A percentile compares a stretch with the other conserved stretches of the same genome.
These are phyloP conservation scores for Pyrus bretschneideri DNA, from an alignment of 306 rosid genomes.

Conservation along the genomic window DNA sequence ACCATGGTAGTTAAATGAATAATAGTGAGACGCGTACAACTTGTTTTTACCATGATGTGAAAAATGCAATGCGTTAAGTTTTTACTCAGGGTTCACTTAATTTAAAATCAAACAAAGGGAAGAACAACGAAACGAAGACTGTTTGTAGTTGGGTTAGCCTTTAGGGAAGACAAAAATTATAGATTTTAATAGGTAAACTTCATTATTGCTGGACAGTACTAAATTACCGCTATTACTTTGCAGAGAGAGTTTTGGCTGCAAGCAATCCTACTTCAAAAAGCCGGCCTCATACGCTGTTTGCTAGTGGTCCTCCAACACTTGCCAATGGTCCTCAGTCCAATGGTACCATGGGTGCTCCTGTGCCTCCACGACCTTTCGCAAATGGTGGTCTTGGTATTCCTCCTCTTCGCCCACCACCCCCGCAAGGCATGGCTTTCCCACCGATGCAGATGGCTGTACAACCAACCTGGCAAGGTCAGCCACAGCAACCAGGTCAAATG, in stretches of 20 bases:
- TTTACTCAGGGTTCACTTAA: too few relatives aligned
- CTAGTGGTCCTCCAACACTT: constrained; percentile 90
- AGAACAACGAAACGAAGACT: too few relatives aligned
- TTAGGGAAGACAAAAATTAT: too few relatives aligned
- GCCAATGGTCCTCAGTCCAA: constrained; percentile 60
- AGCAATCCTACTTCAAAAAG: constrained; percentile 90
- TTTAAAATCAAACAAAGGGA: too few relatives aligned
- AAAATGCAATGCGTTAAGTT: too few relatives aligned
- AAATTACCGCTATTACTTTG: constrained; percentile 11
- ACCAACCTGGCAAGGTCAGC: constrained; percentile 71
- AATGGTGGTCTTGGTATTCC: constrained; percentile 65
- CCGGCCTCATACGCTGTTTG: constrained; percentile 92
- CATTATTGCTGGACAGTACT: not conserved
- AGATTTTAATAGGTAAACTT: too few relatives aligned
- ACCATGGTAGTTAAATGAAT: not conserved
- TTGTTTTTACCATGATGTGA: too few relatives aligned
- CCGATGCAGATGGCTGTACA: constrained; percentile 60
- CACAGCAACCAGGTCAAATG: constrained; percentile 76
- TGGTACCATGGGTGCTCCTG: constrained; percentile 38
- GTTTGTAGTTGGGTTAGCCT: too few relatives aligned
- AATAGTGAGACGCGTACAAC: too few relatives aligned
- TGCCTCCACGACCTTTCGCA: constrained; percentile 79
- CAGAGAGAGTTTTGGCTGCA: constrained; percentile 98
- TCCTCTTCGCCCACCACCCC: constrained; percentile 70
- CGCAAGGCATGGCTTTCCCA: constrained; percentile 63